These are phyloP conservation scores for Royoungia palumana DNA, from an alignment of 768 basidiomycete genomes.

Conservation along the genomic window DNA sequence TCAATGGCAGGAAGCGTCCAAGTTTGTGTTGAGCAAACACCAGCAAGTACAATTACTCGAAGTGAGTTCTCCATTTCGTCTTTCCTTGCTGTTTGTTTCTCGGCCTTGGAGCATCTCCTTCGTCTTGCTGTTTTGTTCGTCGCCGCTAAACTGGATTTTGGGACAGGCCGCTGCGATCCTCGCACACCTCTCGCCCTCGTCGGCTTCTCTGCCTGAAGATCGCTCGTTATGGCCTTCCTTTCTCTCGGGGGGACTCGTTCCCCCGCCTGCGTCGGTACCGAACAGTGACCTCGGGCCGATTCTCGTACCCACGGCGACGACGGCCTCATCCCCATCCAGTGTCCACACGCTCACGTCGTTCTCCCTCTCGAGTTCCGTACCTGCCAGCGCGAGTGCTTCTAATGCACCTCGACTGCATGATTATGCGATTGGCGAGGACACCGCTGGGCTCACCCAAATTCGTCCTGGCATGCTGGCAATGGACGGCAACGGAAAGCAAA, in stretches of 20 bases:
- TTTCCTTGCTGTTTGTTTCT: background rate
- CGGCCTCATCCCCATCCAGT: slow-evolving; percentile 7
- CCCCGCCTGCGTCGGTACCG: slow-evolving; percentile 38
- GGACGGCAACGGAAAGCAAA: too few relatives aligned
- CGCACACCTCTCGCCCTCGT: slow-evolving; percentile 71
- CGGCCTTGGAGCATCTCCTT: background rate
- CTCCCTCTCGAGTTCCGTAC: slow-evolving; percentile 51
- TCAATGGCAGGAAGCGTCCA: slow-evolving; percentile 92
- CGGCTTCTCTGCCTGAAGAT: slow-evolving; percentile 84
- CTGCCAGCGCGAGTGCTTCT: slow-evolving; percentile 14
- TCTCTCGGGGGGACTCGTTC: slow-evolving; percentile 67
- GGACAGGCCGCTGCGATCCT: slow-evolving; percentile 89
- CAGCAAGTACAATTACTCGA: slow-evolving; percentile 97
- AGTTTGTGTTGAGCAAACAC: slow-evolving; percentile 90
- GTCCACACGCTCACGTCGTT: slow-evolving; percentile 11
- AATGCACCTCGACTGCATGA: slow-evolving; percentile 58
- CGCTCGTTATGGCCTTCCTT: slow-evolving; percentile 90
- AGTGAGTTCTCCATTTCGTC: slow-evolving; percentile 36
- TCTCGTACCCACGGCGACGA: slow-evolving; percentile 14
- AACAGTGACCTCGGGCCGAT: slow-evolving; percentile 7
- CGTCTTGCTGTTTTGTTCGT: too few relatives aligned
- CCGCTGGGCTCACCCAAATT: slow-evolving; percentile 44
- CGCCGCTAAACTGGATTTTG: too few relatives aligned
- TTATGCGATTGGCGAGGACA: slow-evolving; percentile 42
- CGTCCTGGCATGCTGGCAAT: slow-evolving; percentile 50